Base-by-base conservation (phyloP, 345 rosid species). In the Eucalyptus lansdowneana region DNA sequence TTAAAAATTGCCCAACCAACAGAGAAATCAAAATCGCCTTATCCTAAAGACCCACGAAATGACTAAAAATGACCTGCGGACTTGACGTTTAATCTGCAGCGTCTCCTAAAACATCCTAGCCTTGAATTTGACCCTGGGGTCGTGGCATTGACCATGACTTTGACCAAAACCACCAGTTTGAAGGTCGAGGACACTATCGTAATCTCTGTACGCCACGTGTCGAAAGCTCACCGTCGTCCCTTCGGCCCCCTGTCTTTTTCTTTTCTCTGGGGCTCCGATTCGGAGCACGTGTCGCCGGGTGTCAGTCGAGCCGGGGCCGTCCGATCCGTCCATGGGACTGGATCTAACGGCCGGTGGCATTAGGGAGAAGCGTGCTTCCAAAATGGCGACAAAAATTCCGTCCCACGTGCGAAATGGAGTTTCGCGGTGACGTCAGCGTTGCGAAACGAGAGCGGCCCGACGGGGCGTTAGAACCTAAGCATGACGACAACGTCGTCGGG, bases 121-220 rank as follows among this genome's bases (percentile, higher is more conserved):
- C 47, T 37, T 13, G 85, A 40, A 76, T 53, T 7, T 76, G 85
- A 22, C 85, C 85, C 6, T 4, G 45, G 27, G 45, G 83, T 37
- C 83, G 4, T 11, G 83, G 83, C 9, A 11, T 76, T 76, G 47
- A 37, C 47, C 83, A 9, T 6, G 83, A 76, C 83, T 76, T 65
- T 76, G 47, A 37, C 83, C 83, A 11, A 34, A n/a, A 53, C 58
- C 25, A 53, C 58, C 25, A 2, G 25, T 34, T 17, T 34, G 80
- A 69, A 22, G 2, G 22, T 34, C 19, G 44, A 9, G 47, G 83
- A 27, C 5, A 72, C 27, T 22, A 21, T 76, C 83, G 47, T 37
- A 37, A 40, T 76, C 47, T 76, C 47, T 0, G 0, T 0, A 2
- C 14, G 8, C 47, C 47, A 76, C 47, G 83, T 37, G 83, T 76